Conservation (phyloP, 2,329 filamentous ascomycete species). For the Cytospora leucostoma region DNA sequence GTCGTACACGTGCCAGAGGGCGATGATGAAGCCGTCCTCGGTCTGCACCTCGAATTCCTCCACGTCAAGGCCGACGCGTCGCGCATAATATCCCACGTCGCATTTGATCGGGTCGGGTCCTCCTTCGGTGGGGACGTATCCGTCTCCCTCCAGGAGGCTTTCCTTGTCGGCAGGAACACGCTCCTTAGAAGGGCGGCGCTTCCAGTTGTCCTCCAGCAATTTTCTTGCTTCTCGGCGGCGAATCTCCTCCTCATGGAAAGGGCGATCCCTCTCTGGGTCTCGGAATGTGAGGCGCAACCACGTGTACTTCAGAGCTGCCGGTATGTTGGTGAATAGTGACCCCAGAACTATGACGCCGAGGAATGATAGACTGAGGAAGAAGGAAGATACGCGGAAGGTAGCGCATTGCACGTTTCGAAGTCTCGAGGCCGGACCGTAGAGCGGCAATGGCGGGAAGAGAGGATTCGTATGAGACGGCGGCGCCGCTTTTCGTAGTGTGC, state of each 20-base stretch:
- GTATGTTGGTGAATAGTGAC: conserved; percentile 68
- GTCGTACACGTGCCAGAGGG: conserved; percentile 87
- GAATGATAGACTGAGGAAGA: conserved; percentile 76
- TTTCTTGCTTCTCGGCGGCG: conserved; percentile 58
- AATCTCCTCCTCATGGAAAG: conserved; percentile 74
- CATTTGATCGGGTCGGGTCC: conserved; percentile 77
- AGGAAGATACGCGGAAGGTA: conserved; percentile 67
- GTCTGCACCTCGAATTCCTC: conserved; percentile 85
- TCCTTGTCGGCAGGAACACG: conserved; percentile 44
- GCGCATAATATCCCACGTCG: conserved; percentile 83
- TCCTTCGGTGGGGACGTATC: conserved; percentile 76
- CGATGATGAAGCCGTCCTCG: conserved; percentile 89
- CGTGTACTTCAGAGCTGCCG: conserved; percentile 49
- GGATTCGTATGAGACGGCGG: conserved; percentile 74
- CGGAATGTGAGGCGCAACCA: conserved; percentile 58
- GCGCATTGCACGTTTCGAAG: conserved; percentile 66
- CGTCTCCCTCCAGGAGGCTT: conserved; percentile 46
- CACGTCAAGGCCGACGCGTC: conserved; percentile 81
- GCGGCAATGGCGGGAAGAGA: conserved; percentile 79
- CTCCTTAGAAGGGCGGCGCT: conserved; percentile 42
- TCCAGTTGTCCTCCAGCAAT: conserved; percentile 66
- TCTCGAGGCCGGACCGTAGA: conserved; percentile 74
- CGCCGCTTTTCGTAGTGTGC: conserved; percentile 49
- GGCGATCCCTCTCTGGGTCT: conserved; percentile 61
- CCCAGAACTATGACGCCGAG: conserved; percentile 75